Evolutionary conservation across 2,329 filamentous ascomycete genomes (phyloP), one percentile per base, ranked within the genome.

Genomic region (Colletotrichum acutatum): DNA sequence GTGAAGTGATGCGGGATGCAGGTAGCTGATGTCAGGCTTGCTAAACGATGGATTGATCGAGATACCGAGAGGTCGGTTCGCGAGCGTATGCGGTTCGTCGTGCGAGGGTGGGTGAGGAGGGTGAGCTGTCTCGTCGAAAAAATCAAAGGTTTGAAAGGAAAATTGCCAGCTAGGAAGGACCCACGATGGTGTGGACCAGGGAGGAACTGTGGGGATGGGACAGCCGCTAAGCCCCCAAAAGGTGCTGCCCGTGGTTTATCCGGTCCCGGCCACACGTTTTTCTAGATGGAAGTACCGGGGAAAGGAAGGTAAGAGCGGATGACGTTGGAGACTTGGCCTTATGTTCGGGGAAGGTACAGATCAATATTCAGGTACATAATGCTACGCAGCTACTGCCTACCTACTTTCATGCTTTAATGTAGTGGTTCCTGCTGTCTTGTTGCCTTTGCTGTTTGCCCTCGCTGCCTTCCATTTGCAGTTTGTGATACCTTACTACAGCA

Each of bases 121-220:
- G 61, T 70, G 71, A 74, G 73, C 73, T 74, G 71, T 65, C 66
- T 69, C 66, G 73, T 74, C 69, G 74, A 75, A 75, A 75, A 75
- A 75, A 74, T 72, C 65, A 69, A 74, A 74, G 74, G 74, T 71
- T 70, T 72, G 72, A 74, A 71, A 74, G 74, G 74, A 75, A 75
- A 75, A 75, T 75, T 75, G 74, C 72, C 74, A 75, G 74, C 72
- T 75, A 61, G 69, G 72, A 68, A 63, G 32, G 71, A 72, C 62
- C 71, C 71, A 74, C 71, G 71, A 74, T 71, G 71, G 68, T 74
- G 71, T 68, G 71, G 68, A 74, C 71, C 68, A 68, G 71, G 62
- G 71, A 72, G 62, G 66, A 65, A 64, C 42, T 64, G 66, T 72
- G 70, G 70, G 22, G 52, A 72, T 60, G 4, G 5, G 9, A 24